A percentile compares a stretch with the other conserved stretches of the same genome.
phyloP scores from a whole-genome alignment of 1,139 yeast species.

The Pichia sp. region DNA sequence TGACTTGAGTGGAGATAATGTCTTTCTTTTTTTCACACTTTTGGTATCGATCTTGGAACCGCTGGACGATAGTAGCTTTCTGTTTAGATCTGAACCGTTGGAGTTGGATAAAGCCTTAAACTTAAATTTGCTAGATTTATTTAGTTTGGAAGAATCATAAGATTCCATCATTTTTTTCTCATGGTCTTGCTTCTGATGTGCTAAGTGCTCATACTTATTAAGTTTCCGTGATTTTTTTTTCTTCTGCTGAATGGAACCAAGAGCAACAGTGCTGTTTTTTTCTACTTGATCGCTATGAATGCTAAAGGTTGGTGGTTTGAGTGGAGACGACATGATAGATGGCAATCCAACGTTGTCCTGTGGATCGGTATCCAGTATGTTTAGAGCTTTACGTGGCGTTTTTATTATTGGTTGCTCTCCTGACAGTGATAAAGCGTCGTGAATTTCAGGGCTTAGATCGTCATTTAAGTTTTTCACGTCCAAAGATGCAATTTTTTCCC shows the following conservation, averaged over 20 bases:
- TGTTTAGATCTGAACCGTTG: constrained; percentile 11
- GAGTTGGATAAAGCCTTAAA: constrained; percentile 7
- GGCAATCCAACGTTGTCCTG: constrained; percentile 15
- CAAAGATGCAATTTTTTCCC: not conserved
- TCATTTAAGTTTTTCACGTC: constrained; percentile 3
- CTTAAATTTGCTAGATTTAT: constrained; percentile 3
- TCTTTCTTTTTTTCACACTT: constrained; percentile 11
- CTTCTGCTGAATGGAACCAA: constrained; percentile 1
- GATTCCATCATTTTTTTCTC: constrained; percentile 9
- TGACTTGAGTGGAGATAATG: constrained; percentile 17
- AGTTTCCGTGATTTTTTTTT: constrained; percentile 3
- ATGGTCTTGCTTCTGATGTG: constrained; percentile 7
- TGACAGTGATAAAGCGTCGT: not conserved
- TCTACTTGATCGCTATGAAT: constrained; percentile 14
- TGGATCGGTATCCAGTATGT: constrained; percentile 14
- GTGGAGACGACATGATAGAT: constrained; percentile 16
- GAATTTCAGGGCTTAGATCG: not conserved
- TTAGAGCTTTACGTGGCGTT: constrained; percentile 11
- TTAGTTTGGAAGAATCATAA: not conserved
- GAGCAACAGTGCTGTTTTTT: constrained; percentile 11
- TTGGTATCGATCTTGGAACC: constrained; percentile 4
- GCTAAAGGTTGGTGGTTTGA: constrained; percentile 13
- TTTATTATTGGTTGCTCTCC: constrained; percentile 1
- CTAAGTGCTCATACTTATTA: constrained; percentile 1
- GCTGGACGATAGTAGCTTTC: not conserved